Evolutionary conservation across 73 alveolate species (phyloP).

Genomic region (Loxodes magnus): DNA sequence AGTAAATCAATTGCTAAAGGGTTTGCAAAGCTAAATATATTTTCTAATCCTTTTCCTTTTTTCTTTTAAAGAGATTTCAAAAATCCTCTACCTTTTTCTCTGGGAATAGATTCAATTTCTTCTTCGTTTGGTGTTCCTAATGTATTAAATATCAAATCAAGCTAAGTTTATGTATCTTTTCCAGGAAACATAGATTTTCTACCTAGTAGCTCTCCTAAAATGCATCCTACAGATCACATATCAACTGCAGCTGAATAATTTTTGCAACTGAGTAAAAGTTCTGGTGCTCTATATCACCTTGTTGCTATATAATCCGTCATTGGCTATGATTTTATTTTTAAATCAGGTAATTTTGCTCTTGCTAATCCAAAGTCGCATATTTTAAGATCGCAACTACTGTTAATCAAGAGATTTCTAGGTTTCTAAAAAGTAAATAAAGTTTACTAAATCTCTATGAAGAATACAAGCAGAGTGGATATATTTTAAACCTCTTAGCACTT

Average conservation of each 20-base stretch:
- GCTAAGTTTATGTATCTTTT: constrained; percentile 31
- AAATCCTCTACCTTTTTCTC: constrained; percentile 17
- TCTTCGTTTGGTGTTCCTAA: constrained; percentile 49
- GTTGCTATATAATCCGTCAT: constrained; percentile 69
- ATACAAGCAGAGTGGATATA: constrained; percentile 64
- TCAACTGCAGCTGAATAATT: constrained; percentile 44
- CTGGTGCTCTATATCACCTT: constrained; percentile 85
- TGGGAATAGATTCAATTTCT: constrained; percentile 18
- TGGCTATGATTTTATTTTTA: background rate
- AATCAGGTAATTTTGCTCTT: constrained; percentile 19
- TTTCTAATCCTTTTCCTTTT: constrained; percentile 14
- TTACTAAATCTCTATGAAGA: constrained; percentile 53
- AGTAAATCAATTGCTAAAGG: constrained; percentile 13
- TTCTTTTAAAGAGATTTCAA: constrained; percentile 19
- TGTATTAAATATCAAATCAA: constrained; percentile 37
- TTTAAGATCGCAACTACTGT: constrained; percentile 59
- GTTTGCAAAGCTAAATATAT: constrained; percentile 16
- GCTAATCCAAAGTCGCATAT: constrained; percentile 69
- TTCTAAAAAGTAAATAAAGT: background rate
- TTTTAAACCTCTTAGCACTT: constrained; percentile 63
- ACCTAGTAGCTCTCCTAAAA: constrained; percentile 48
- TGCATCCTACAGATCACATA: constrained; percentile 82
- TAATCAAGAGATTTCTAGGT: constrained; percentile 57
- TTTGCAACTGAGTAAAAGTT: constrained; percentile 36
- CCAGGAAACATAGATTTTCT: constrained; percentile 54